Evolutionary conservation across 805 yeast genomes (phyloP).

Genomic region (Sugiyamaella boreocaroliniensis): DNA sequence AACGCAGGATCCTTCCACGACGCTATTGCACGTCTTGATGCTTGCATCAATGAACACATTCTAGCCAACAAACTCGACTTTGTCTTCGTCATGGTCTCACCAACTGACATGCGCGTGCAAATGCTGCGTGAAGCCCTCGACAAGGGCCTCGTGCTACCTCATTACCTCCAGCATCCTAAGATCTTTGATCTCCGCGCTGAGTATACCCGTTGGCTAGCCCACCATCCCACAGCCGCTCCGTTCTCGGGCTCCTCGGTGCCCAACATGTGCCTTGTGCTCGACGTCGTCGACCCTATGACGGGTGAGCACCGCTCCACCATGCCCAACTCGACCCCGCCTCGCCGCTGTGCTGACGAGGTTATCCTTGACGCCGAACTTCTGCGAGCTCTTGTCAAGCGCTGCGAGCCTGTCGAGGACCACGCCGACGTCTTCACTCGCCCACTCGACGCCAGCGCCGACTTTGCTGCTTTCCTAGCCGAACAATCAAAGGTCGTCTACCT

Average conservation of each 20-base stretch:
- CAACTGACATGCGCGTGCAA: slow-evolving; percentile 70
- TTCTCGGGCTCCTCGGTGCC: slow-evolving; percentile 25
- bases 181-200: slow-evolving; percentile 73
- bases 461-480: slow-evolving; percentile 59
- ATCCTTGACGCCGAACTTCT: not conserved
- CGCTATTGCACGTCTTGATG: slow-evolving; percentile 52
- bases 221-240: slow-evolving; percentile 46
- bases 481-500: slow-evolving; percentile 71
- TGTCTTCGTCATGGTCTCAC: slow-evolving; percentile 57
- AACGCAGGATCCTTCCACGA: slow-evolving; percentile 55
- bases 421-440: slow-evolving; percentile 60
- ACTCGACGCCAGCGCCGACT: slow-evolving; percentile 69
- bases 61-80: slow-evolving; percentile 45
- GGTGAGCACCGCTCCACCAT: not conserved
- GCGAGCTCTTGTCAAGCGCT: slow-evolving; percentile 36
- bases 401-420: slow-evolving; percentile 44
- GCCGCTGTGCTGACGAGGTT: slow-evolving; percentile 4
- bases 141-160: slow-evolving; percentile 62
- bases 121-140: slow-evolving; percentile 78
- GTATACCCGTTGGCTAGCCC: slow-evolving; percentile 62
- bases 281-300: slow-evolving; percentile 29
- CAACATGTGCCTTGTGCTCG: slow-evolving; percentile 44
- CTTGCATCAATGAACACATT: slow-evolving; percentile 35
- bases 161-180: slow-evolving; percentile 66
- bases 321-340: slow-evolving; percentile 16